Evolutionary conservation across 2,329 filamentous ascomycete species (phyloP).

Genomic region (Tolypocladium guangdongense): DNA sequence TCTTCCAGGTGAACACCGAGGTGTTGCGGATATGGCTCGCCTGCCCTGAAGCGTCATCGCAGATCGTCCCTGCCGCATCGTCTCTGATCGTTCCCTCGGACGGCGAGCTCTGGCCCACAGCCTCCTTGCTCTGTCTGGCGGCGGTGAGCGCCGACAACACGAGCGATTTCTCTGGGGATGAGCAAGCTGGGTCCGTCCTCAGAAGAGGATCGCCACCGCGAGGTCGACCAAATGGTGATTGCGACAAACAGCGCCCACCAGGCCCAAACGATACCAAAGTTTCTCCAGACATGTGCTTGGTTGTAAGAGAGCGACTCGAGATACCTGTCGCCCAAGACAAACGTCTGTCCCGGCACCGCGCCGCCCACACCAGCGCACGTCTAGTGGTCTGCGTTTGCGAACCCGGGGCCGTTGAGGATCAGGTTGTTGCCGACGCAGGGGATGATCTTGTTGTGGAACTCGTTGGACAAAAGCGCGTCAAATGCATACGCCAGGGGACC

Average conservation of each 20-base stretch:
- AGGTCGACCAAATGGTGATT: slow-evolving; percentile 47
- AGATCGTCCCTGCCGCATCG: neutral
- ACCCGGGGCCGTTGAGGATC: slow-evolving; percentile 38
- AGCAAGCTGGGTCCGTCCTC: slow-evolving; percentile 44
- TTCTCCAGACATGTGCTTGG: slow-evolving; percentile 43
- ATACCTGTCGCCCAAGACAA: slow-evolving; percentile 47
- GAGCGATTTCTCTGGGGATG: slow-evolving; percentile 49
- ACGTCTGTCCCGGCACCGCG: slow-evolving; percentile 34
- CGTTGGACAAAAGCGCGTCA: slow-evolving; percentile 57
- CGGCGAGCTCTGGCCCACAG: neutral
- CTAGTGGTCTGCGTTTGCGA: slow-evolving; percentile 29
- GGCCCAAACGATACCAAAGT: slow-evolving; percentile 51
- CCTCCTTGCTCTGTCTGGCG: slow-evolving; percentile 25
- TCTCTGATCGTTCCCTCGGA: slow-evolving; percentile 1
- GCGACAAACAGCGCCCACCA: slow-evolving; percentile 50
- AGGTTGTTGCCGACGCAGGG: slow-evolving; percentile 38
- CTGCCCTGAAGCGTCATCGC: slow-evolving; percentile 5
- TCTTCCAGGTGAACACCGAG: slow-evolving; percentile 64
- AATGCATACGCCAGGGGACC: slow-evolving; percentile 61
- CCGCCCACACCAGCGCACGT: slow-evolving; percentile 50
- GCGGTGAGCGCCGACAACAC: slow-evolving; percentile 17
- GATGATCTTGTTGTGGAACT: slow-evolving; percentile 50
- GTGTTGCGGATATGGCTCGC: slow-evolving; percentile 46
- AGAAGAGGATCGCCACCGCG: slow-evolving; percentile 41
- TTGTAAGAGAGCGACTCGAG: slow-evolving; percentile 42